These are phyloP conservation scores for Eucalyptus virginea DNA, from an alignment of 345 rosid genomes.

Conservation along the genomic window DNA sequence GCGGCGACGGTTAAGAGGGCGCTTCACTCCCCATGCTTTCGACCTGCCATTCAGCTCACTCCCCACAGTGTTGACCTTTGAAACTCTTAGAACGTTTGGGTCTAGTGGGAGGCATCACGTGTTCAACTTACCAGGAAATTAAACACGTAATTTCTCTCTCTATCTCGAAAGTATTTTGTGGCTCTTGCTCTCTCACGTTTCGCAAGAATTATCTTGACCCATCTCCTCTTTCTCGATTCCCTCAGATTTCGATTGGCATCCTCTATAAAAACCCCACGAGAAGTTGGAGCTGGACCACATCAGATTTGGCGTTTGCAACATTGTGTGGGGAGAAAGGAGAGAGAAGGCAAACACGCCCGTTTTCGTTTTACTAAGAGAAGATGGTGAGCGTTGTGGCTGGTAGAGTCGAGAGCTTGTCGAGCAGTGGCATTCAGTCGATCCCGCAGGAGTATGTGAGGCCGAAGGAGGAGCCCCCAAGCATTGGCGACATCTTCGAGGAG, in stretches of 20 bases:
- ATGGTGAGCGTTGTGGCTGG: constrained; percentile 16
- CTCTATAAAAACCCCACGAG: background rate
- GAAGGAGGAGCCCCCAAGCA: constrained; percentile 58
- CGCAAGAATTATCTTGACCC: background rate
- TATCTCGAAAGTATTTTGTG: background rate
- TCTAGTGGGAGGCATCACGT: background rate
- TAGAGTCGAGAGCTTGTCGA: constrained; percentile 67
- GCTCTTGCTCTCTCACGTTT: background rate
- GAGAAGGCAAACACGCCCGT: background rate
- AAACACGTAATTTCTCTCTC: background rate
- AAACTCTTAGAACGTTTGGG: background rate
- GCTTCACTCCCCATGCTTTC: background rate
- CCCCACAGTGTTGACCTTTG: background rate
- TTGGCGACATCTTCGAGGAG: constrained; percentile 59
- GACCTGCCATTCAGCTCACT: constrained; percentile 7
- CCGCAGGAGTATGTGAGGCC: constrained; percentile 78
- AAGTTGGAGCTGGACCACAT: background rate
- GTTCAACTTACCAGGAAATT: background rate
- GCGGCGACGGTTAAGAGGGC: background rate
- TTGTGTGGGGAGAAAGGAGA: background rate
- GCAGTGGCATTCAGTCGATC: constrained; percentile 62
- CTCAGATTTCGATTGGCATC: background rate
- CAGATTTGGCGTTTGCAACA: background rate
- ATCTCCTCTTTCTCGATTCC: background rate
- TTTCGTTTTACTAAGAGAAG: background rate